Base-by-base conservation (phyloP, 768 basidiomycete species). In the Panellus pusillus region DNA sequence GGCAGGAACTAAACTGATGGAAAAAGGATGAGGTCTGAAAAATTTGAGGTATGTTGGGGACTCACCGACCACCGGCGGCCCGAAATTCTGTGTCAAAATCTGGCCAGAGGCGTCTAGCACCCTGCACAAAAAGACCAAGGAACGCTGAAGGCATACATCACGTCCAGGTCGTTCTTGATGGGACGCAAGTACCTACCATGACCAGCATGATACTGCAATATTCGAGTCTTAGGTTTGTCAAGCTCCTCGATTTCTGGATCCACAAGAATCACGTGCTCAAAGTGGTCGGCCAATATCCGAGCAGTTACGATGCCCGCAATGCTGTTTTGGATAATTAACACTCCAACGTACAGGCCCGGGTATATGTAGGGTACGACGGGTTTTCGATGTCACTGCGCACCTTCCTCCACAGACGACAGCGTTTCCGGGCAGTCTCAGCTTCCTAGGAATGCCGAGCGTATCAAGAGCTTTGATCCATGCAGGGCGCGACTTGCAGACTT, bases 271-370 rank as follows among this genome's bases (percentile, higher is more conserved):
- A 24, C 24, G 6, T 24, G 24, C 24, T 24, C 24, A 24, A 24
- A 24, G 24, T 24, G 24, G 45, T 65, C 59, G 1, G 61, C 51
- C 44, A 66, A 67, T 13, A 68, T 52, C 12, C 63, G 59, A 7
- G 68, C 68, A 13, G 61, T 49, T 12, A 68, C 50, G n/a, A 63
- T 44, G 9, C 68, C 68, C 38, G 65, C 55, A 31, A 69, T 54
- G 37, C 68, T 69, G 17, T 29, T 19, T 3, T 24, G 3, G 24
- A 3, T 6, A 6, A 24, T 18, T 14, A n/a, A 19, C n/a, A n/a
- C n/a, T n/a, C n/a, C n/a, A n/a, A n/a, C n/a, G n/a, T n/a, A n/a
- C n/a, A n/a, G n/a, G n/a, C n/a, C n/a, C n/a, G n/a, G n/a, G n/a
- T n/a, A n/a, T n/a, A n/a, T n/a, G n/a, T n/a, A n/a, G n/a, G n/a